Conservation (phyloP, 192 early-diverging fungal genomes). For the Phlyctochytrium bullatum region DNA sequence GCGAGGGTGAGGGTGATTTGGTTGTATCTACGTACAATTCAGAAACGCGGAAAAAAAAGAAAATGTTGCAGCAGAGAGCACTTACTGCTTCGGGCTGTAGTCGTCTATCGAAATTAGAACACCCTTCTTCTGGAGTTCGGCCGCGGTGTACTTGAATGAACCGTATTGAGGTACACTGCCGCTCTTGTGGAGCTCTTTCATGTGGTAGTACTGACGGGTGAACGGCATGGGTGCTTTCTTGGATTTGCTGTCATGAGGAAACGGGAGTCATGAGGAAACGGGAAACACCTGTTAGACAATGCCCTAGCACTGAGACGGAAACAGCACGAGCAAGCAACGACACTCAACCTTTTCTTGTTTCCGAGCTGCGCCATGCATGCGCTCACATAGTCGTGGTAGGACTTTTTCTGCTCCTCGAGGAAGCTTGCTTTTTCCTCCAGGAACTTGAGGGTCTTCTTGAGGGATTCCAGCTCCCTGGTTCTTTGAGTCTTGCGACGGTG, state of each 20-base stretch:
- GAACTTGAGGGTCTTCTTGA: slow-evolving; percentile 77
- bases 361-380: slow-evolving; percentile 84
- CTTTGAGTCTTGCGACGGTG: slow-evolving; percentile 76
- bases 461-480: slow-evolving; percentile 66
- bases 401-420: slow-evolving; percentile 83
- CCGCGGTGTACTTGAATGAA: slow-evolving; percentile 97
- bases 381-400: slow-evolving; percentile 89
- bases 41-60: too few species aligned
- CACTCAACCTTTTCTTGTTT: slow-evolving; percentile 61
- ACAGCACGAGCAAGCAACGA: background rate
- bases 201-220: slow-evolving; percentile 93
- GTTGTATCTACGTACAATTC: slow-evolving; percentile 70
- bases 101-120: slow-evolving; percentile 85
- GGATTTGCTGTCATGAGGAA: slow-evolving; percentile 40
- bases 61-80: background rate
- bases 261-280: too few species aligned
- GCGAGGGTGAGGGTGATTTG: slow-evolving; percentile 88
- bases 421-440: slow-evolving; percentile 82
- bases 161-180: slow-evolving; percentile 94
- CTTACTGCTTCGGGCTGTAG: slow-evolving; percentile 70
- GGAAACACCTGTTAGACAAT: background rate
- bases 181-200: slow-evolving; percentile 75
- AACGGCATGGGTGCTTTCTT: slow-evolving; percentile 79
- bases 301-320: background rate
- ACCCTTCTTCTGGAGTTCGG: slow-evolving; percentile 88